phyloP scores from a whole-genome alignment of 805 yeast genomes.

The Ogataea polymorpha region DNA sequence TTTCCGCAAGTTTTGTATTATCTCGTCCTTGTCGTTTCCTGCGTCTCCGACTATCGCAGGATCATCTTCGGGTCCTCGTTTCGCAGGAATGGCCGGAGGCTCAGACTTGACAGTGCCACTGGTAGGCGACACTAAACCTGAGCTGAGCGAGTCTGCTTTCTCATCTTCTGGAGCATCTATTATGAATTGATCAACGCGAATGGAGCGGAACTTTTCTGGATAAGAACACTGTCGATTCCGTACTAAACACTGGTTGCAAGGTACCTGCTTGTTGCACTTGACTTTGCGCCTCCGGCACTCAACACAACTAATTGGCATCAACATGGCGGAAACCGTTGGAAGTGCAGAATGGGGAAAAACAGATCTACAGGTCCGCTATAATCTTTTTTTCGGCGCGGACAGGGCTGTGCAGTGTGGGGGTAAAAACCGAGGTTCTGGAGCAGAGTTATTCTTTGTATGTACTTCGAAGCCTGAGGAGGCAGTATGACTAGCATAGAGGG shows the following conservation, averaged over 20 bases:
- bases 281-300: conserved; percentile 36
- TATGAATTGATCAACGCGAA: conserved; percentile 29
- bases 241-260: conserved; percentile 44
- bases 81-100: neutral
- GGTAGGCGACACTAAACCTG: neutral
- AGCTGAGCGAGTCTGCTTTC: neutral
- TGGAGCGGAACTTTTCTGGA: conserved; percentile 46
- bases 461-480: no score
- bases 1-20: conserved; percentile 16
- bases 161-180: conserved; percentile 6
- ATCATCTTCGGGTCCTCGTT: conserved; percentile 2
- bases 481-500: no score
- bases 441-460: no score
- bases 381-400: neutral
- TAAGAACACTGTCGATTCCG: conserved; percentile 40
- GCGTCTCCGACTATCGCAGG: neutral
- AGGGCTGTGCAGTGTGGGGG: conserved; percentile 11
- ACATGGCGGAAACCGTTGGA: conserved; percentile 10
- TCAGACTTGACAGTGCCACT: neutral
- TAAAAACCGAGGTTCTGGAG: conserved; percentile 6
- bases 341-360: neutral
- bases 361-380: conserved; percentile 1
- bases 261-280: conserved; percentile 36
- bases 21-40: conserved; percentile 10
- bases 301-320: conserved; percentile 34